Evolutionary conservation across 2,329 filamentous ascomycete genomes (phyloP).

Genomic region (Ophiocordyceps camponoti-leonardi): DNA sequence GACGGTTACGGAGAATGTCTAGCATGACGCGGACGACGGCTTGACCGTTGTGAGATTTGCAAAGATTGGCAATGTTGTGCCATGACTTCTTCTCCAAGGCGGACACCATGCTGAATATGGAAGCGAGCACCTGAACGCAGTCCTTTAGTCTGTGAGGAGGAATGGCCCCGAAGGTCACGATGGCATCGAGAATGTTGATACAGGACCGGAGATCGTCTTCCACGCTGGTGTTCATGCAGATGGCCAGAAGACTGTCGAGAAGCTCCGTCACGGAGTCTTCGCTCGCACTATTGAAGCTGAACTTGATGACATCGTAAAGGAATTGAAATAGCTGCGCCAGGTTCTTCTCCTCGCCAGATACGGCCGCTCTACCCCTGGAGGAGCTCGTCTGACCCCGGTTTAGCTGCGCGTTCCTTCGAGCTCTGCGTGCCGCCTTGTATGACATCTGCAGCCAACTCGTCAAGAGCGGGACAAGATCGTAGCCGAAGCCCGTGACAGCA

Average conservation of each 20-base stretch:
- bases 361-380: conserved; percentile 18
- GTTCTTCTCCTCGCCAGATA: conserved; percentile 39
- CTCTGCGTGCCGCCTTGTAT: conserved; percentile 34
- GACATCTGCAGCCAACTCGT: conserved; percentile 40
- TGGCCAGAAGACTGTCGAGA: conserved; percentile 43
- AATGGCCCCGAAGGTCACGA: conserved; percentile 56
- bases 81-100: conserved; percentile 46
- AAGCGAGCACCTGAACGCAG: conserved; percentile 55
- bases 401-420: conserved; percentile 27
- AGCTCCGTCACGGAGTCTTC: conserved; percentile 43
- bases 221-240: conserved; percentile 50
- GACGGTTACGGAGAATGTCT: conserved; percentile 37
- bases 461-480: conserved; percentile 45
- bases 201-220: conserved; percentile 49
- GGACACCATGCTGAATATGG: conserved; percentile 50
- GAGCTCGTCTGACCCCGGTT: conserved; percentile 17
- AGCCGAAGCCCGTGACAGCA: conserved; percentile 48
- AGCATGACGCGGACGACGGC: conserved; percentile 49
- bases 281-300: conserved; percentile 52
- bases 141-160: conserved; percentile 43
- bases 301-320: conserved; percentile 54
- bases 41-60: conserved; percentile 57
- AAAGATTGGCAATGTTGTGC: conserved; percentile 53
- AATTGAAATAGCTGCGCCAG: conserved; percentile 48
- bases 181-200: conserved; percentile 49